phyloP scores from a whole-genome alignment of 2,329 filamentous ascomycete genomes.

The Tolypocladium inflatum region DNA sequence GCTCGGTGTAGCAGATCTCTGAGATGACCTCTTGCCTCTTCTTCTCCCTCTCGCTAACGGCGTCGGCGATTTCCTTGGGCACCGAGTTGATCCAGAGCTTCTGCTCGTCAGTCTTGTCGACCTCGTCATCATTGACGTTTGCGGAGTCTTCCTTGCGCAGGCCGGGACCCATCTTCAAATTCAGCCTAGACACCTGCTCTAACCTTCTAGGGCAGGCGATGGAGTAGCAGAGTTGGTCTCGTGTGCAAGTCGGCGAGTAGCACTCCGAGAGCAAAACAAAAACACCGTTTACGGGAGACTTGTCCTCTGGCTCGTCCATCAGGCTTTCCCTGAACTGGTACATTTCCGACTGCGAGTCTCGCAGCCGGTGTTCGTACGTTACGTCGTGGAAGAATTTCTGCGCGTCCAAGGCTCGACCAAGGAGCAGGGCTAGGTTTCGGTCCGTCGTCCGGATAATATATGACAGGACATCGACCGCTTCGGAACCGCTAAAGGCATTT shows the following conservation, averaged over 20 bases:
- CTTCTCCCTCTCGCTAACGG: constrained; percentile 83
- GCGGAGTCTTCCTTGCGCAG: constrained; percentile 56
- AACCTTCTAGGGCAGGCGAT: constrained; percentile 90
- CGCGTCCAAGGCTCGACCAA: constrained; percentile 87
- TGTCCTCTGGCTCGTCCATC: constrained; percentile 71
- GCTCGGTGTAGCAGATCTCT: constrained; percentile 96
- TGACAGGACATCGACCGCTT: constrained; percentile 89
- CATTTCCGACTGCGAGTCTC: constrained; percentile 89
- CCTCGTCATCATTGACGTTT: constrained; percentile 65
- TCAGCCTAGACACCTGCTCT: constrained; percentile 89
- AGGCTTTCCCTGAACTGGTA: constrained; percentile 95
- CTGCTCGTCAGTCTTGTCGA: constrained; percentile 82
- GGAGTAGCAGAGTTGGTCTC: constrained; percentile 93
- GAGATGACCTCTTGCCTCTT: constrained; percentile 98
- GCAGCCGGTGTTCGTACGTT: constrained; percentile 89
- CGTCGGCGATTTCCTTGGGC: constrained; percentile 86
- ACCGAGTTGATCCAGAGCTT: constrained; percentile 99
- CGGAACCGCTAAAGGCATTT: constrained; percentile 89
- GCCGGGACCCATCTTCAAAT: constrained; percentile 85
- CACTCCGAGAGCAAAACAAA: constrained; percentile 95
- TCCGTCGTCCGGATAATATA: constrained; percentile 98
- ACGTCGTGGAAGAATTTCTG: constrained; percentile 99
- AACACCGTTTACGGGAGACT: constrained; percentile 75
- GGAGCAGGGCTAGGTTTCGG: constrained; percentile 80
- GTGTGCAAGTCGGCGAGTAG: constrained; percentile 94